Conservation (phyloP, 805 yeast genomes). For the Yarrowia divulgata region DNA sequence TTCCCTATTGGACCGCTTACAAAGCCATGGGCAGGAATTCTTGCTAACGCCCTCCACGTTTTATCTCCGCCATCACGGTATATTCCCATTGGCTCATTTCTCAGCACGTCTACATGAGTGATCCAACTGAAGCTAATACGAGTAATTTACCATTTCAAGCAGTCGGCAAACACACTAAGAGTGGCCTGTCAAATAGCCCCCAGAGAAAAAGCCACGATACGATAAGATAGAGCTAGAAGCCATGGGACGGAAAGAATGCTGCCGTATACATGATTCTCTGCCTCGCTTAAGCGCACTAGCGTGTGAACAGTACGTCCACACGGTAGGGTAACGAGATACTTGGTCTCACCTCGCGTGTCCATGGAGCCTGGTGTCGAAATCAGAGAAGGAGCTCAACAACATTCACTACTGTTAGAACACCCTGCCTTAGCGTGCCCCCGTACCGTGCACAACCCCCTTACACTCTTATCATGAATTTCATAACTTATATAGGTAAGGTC, state of each 20-base stretch:
- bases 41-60: not conserved
- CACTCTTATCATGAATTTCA: slow-evolving; percentile 28
- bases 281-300: slow-evolving; percentile 13
- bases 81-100: not conserved
- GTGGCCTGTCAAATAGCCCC: not conserved
- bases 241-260: not conserved
- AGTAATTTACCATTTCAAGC: too few relatives aligned
- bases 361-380: too few relatives aligned
- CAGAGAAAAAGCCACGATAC: not conserved
- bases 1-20: too few relatives aligned
- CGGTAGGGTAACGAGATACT: not conserved
- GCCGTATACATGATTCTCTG: slow-evolving; percentile 11
- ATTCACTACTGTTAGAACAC: too few relatives aligned
- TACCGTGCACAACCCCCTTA: too few relatives aligned
- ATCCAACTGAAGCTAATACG: not conserved
- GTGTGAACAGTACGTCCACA: not conserved
- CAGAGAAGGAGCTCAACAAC: too few relatives aligned
- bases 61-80: not conserved
- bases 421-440: too few relatives aligned
- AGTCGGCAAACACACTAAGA: not conserved
- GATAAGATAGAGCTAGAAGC: slow-evolving; percentile 22
- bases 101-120: not conserved
- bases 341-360: too few relatives aligned
- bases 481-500: slow-evolving; percentile 31
- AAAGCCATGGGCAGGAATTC: not conserved